Base-by-base conservation (phyloP, 345 rosid species). In the Brassica rapa region DNA sequence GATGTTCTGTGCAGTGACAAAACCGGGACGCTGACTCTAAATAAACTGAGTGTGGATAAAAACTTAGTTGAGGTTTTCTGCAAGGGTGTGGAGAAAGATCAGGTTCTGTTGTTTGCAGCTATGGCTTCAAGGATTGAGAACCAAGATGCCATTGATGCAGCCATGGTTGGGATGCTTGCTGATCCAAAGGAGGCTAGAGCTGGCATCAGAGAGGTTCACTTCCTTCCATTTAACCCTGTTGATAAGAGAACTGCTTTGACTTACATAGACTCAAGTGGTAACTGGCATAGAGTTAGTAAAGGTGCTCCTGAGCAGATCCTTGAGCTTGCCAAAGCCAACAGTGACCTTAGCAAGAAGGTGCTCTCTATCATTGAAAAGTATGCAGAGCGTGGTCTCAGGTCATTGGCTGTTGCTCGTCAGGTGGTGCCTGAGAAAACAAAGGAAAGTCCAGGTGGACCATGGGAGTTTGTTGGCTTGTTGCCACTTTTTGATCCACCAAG, bases 401-500 rank as follows among this genome's bases (percentile, higher is more conserved):
- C 98, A 62, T 85, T 94, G 80, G 97, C 83, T 63, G 98, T 94
- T 72, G 90, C 98, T 63, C 89, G 91, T 84, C 98, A 94, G 97
- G 91, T 89, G 79, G 86, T 94, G 66, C 97, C 98, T 2, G 98
- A 90, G 84, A 89, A 85, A 83, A 80, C 87, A 2, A 94, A 90
- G 82, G 98, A 94, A 1, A 78, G 90, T 77, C 80, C 88, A 0
- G 98, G 98, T 12, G 89, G 84, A 61, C 97, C 97, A 23, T 94
- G 98, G 98, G 91, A 92, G 71, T 77, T 92, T 82, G 84, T 88
- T 80, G 98, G 98, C 77, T 81, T 94, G 82, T 80, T 94, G 85
- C 92, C 98, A 46, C 93, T 94, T 61, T 94, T 94, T 75, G 98
- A 94, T 87, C 98, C 98, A 65, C 98, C 98, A 4, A 89, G 98